phyloP scores from a whole-genome alignment of 2,329 filamentous ascomycete species.

The Pseudopyricularia javanii region DNA sequence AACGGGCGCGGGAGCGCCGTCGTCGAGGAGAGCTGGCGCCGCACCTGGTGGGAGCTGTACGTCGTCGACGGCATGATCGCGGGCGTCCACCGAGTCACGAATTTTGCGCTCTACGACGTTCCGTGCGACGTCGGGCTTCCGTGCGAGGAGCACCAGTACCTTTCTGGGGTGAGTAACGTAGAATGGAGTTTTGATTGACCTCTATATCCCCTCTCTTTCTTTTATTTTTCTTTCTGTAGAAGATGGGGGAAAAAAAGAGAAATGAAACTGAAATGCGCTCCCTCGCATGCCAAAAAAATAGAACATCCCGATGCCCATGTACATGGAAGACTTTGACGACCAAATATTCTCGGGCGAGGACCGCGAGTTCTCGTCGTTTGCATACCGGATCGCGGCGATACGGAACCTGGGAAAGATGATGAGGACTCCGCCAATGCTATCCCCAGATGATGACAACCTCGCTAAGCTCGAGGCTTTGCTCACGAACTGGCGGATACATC shows the following conservation, averaged over 20 bases:
- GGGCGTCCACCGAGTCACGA: slow-evolving; percentile 62
- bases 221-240: neutral
- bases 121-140: slow-evolving; percentile 60
- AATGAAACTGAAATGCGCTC: neutral
- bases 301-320: slow-evolving; percentile 46
- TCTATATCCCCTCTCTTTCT: neutral
- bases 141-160: slow-evolving; percentile 69
- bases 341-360: slow-evolving; percentile 60
- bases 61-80: slow-evolving; percentile 77
- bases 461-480: slow-evolving; percentile 38
- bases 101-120: slow-evolving; percentile 57
- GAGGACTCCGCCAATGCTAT: slow-evolving; percentile 36
- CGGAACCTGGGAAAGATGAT: slow-evolving; percentile 71
- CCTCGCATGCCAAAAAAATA: slow-evolving; percentile 11
- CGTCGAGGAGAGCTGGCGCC: slow-evolving; percentile 70
- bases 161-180: slow-evolving; percentile 38
- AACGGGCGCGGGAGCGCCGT: slow-evolving; percentile 54
- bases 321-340: slow-evolving; percentile 65
- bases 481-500: slow-evolving; percentile 67
- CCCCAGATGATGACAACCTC: slow-evolving; percentile 40
- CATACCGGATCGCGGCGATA: slow-evolving; percentile 72
- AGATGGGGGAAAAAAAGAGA: neutral
- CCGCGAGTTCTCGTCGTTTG: slow-evolving; percentile 67
- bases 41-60: slow-evolving; percentile 84
- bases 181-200: neutral